A percentile compares a stretch with the other conserved stretches of the same genome.
Evolutionary conservation across 1,284 basidiomycete genomes (phyloP).

Genomic region (Cryptococcus maquisensis): DNA sequence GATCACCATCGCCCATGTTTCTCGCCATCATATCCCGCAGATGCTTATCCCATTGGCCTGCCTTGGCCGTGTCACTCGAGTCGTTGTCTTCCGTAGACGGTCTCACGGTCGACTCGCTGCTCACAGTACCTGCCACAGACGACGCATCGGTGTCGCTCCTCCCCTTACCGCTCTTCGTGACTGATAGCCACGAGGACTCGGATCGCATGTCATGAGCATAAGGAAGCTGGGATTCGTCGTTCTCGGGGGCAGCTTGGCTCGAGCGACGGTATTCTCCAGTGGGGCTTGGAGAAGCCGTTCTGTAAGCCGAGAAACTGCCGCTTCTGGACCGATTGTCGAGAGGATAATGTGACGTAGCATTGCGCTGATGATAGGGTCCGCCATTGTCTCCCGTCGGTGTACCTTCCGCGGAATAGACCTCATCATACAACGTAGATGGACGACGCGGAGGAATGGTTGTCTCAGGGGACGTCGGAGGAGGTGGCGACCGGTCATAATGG

Average conservation of each 20-base stretch:
- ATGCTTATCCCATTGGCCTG: slow-evolving; percentile 31
- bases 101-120: slow-evolving; percentile 32
- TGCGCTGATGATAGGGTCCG: slow-evolving; percentile 5
- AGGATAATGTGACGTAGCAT: slow-evolving; percentile 1
- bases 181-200: slow-evolving; percentile 20
- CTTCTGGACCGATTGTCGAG: slow-evolving; percentile 19
- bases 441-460: slow-evolving; percentile 29
- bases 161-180: slow-evolving; percentile 6
- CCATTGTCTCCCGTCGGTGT: slow-evolving; percentile 7
- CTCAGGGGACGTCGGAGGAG: slow-evolving; percentile 26
- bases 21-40: slow-evolving; percentile 23
- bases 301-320: slow-evolving; percentile 23
- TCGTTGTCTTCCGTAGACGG: slow-evolving; percentile 16
- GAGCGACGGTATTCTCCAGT: slow-evolving; percentile 14
- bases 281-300: slow-evolving; percentile 5
- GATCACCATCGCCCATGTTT: slow-evolving; percentile 10
- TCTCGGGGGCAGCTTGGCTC: slow-evolving; percentile 8
- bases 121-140: slow-evolving; percentile 24
- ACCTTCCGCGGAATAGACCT: slow-evolving; percentile 15
- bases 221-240: slow-evolving; percentile 16
- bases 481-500: slow-evolving; percentile 29
- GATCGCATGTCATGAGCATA: slow-evolving; percentile 20
- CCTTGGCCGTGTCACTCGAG: slow-evolving; percentile 35
- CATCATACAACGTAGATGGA: slow-evolving; percentile 31
- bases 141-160: slow-evolving; percentile 21